These are phyloP conservation scores for Diaporthe batatas DNA, from an alignment of 2,329 filamentous ascomycete genomes.

Conservation along the genomic window DNA sequence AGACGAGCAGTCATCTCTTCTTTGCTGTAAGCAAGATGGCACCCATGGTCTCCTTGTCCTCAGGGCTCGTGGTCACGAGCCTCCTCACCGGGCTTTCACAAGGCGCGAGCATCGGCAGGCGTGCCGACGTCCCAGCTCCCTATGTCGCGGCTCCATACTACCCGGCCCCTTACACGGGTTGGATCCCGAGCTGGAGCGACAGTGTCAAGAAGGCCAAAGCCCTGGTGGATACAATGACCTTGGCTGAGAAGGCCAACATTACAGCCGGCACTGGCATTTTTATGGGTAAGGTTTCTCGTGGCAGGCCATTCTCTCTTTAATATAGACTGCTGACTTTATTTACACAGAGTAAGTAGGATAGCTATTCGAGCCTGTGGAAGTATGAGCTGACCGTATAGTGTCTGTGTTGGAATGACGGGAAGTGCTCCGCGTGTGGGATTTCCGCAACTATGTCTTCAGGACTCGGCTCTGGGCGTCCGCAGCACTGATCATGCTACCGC, in stretches of 20 bases:
- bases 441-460: conserved; percentile 78
- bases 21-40: conserved; percentile 35
- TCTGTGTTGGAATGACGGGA: conserved; percentile 82
- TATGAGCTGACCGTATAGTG: conserved; percentile 53
- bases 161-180: conserved; percentile 79
- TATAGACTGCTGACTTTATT: conserved; percentile 35
- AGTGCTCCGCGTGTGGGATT: conserved; percentile 79
- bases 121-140: conserved; percentile 49
- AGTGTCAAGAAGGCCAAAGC: conserved; percentile 78
- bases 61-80: conserved; percentile 28
- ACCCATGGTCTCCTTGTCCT: conserved; percentile 13
- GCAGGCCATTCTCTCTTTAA: neutral
- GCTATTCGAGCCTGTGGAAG: conserved; percentile 4
- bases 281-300: conserved; percentile 67
- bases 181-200: conserved; percentile 75
- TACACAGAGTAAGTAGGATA: conserved; percentile 45
- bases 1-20: conserved; percentile 31
- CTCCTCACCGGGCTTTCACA: conserved; percentile 43
- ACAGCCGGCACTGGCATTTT: conserved; percentile 78
- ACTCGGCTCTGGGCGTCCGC: conserved; percentile 78
- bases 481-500: conserved; percentile 81
- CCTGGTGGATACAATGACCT: conserved; percentile 80
- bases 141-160: conserved; percentile 74
- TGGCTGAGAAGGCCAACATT: conserved; percentile 85
- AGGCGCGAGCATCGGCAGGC: conserved; percentile 45